Base-by-base conservation (phyloP, 139 green algal species). In the Raphidocelis subcapitata region DNA sequence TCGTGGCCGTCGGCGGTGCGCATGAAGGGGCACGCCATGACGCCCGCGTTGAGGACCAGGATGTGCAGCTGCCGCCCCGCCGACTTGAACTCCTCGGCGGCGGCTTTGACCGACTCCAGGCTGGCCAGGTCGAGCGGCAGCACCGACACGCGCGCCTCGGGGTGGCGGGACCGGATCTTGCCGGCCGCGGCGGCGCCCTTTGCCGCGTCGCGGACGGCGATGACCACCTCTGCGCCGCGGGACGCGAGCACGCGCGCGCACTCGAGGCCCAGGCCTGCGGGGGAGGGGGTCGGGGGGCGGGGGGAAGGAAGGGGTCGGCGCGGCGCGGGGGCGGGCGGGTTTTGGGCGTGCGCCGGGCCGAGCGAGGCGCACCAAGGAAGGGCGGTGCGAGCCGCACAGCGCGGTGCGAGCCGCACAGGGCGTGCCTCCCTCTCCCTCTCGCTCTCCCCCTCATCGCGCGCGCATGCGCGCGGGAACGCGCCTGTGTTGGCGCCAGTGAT, bases 1-100 rank as follows among this genome's bases (percentile, higher is more conserved):
- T 90, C 84, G 72, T 79, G 37, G 18, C 73, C 73, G 1, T 84
- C 77, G 16, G 41, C 47, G 20, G 67, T 63, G 3, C 65, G 67
- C 23, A 2, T 46, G 72, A 82, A 87, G 2, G 67, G 77, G 33
- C 60, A 62, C 5, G 62, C 63, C 41, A 74, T 67, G 20, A 80
- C 15, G 0, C 47, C 77, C 52, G 69, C 69, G 56, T 81, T 81
- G 57, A 26, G 29, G 2, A 83, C 62, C 12, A 83, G 70, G 44
- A 81, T 57, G 52, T 81, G 52, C 60, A 75, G 67, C 8, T 49
- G 65, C 60, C 66, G 70, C 49, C 61, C 65, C 36, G 29, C 66
- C 14, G 37, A 37, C 29, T 57, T 56, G 65, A 64, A 85, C 12
- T 59, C 44, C 10, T 63, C 26, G n/a, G 73, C 71, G 24, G 81